Evolutionary conservation across 2,329 filamentous ascomycete species (phyloP), one percentile per base, ranked within the genome.

Genomic region (Cytospora chrysosperma): DNA sequence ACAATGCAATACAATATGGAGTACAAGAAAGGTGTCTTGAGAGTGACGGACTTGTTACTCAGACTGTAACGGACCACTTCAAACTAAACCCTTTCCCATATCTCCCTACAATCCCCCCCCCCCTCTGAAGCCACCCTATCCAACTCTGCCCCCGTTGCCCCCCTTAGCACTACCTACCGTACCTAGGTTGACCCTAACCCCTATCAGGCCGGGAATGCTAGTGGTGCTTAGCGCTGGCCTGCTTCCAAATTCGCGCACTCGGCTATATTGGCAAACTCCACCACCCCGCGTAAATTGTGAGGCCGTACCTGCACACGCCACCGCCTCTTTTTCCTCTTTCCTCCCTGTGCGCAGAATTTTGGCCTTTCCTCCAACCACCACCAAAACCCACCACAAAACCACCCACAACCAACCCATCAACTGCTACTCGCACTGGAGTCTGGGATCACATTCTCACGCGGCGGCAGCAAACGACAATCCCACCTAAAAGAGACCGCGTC

Each of bases 351-450:
- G 53, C 50, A 59, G 59, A 64, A 47, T 57, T 58, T 27, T 56
- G 34, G 32, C n/a, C 26, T 28, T 32, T 54, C 53, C 32, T 57
- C 50, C 27, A 47, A 61, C 62, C 53, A 62, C 62, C 59, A 24
- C 58, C 27, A 34, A 34, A 34, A 34, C 32, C 32, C 32, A 34
- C 32, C 32, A 34, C 32, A 34, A 13, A 34, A 34, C 12, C 32
- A 34, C 32, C 62, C 59, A 24, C 58, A 34, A 34, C 52, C 17
- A n/a, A n/a, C n/a, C n/a, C n/a, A n/a, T 40, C 26, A 6, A 17
- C n/a, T 61, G 59, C 59, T 64, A 64, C 58, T 43, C 59, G 59
- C 62, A 64, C 62, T 57, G 59, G 59, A 49, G 49, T 34, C 62
- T 57, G 59, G 59, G 55, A 54, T 34, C 26, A 9, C n/a, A 28